Base-by-base conservation (phyloP, 2,329 filamentous ascomycete species). In the Raffaelea deltoideospora region DNA sequence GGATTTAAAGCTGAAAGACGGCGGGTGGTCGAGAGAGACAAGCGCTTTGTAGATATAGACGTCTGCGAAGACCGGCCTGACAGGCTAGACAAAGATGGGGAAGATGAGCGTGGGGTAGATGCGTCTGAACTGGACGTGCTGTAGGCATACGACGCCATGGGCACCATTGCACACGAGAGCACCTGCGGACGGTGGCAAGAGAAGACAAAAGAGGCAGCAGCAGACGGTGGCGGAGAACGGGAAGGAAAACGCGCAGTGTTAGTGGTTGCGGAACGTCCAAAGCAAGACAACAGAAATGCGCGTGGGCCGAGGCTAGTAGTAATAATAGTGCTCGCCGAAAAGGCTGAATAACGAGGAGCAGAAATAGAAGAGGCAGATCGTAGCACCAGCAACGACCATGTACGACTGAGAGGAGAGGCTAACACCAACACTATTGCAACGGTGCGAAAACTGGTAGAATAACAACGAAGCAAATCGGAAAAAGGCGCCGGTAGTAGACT, bases 51-150 rank as follows among this genome's bases (percentile, higher is more conserved):
- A 55, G 66, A 62, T 52, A 65, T 57, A 49, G 67, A 63, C 35
- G 64, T 63, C 48, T 64, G 61, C 39, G 63, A 65, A 30, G 64
- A 65, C 42, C 60, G 64, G 43, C 52, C 59, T 35, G 65, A 65
- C 47, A 53, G 53, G 45, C 62, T 54, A 43, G 63, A 64, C 40
- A 62, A 57, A 20, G 63, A 64, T 33, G 67, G 65, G 41, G 67
- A 71, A 36, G 59, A 56, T 34, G 68, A 71, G 47, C 64, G 63
- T 53, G 69, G 67, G 38, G 67, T 70, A 51, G 63, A 63, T 51
- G 67, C 61, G 56, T 71, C 65, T 52, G 60, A 60, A 38, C 43
- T 50, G 41, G 59, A 59, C 48, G 58, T 56, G 48, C 59, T 68
- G 53, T 59, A 58, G 42, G 60, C 54, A 55, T 50, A 53, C 41